Conservation (phyloP, 1,284 basidiomycete genomes). For the Ceraceosorus bombacis region DNA sequence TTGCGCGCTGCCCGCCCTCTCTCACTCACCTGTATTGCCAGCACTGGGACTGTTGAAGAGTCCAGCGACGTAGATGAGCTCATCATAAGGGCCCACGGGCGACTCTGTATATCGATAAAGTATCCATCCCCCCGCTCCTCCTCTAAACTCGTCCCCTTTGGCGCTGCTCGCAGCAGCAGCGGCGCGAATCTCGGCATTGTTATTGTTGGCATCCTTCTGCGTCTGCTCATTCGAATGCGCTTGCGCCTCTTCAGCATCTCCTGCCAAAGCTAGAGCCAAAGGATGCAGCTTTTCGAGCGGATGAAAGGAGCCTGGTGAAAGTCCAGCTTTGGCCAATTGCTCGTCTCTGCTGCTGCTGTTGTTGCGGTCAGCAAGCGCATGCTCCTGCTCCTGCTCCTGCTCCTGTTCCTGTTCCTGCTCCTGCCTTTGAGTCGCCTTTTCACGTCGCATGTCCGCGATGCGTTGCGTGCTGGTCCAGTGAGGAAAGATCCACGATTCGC, state of each 20-base stretch:
- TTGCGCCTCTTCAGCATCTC: too few species aligned
- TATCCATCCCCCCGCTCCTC: slow-evolving; percentile 4
- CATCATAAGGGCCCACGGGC: slow-evolving; percentile 5
- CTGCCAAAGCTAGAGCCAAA: too few species aligned
- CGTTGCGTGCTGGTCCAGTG: neutral
- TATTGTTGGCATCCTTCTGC: too few species aligned
- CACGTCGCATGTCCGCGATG: neutral
- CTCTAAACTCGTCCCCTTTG: slow-evolving; percentile 1
- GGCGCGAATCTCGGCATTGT: neutral
- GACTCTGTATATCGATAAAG: neutral
- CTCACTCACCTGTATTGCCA: neutral
- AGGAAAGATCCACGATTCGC: slow-evolving; percentile 4
- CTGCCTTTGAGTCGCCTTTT: too few species aligned
- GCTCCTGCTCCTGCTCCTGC: too few species aligned
- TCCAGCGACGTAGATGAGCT: slow-evolving; percentile 7
- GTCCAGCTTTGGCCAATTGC: neutral
- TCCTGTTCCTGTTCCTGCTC: too few species aligned
- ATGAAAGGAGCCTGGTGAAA: neutral
- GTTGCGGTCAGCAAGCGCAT: too few species aligned
- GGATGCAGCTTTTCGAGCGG: slow-evolving; percentile 3
- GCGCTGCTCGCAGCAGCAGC: too few species aligned
- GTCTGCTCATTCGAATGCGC: too few species aligned
- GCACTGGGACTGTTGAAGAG: neutral
- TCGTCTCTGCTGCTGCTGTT: neutral
- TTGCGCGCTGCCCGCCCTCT: neutral